These are phyloP conservation scores for Pichia sp. DNA, from an alignment of 1,139 yeast genomes.

Conservation along the genomic window DNA sequence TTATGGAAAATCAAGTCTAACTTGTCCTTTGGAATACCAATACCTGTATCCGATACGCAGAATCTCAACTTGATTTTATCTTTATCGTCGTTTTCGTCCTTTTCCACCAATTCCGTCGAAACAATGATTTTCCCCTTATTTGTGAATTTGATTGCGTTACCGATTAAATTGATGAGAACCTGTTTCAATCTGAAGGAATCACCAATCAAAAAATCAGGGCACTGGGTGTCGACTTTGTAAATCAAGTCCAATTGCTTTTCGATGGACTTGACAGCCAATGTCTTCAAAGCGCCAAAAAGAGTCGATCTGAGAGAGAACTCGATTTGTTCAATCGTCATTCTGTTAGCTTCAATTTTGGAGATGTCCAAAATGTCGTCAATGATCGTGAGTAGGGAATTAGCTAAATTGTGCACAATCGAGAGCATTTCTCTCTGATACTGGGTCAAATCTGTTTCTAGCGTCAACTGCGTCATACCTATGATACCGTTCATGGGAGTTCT, in stretches of 20 bases:
- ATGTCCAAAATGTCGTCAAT: conserved; percentile 87
- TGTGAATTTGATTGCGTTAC: conserved; percentile 83
- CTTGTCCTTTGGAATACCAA: conserved; percentile 79
- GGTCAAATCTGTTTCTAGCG: conserved; percentile 77
- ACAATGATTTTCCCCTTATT: conserved; percentile 70
- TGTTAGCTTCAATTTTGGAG: conserved; percentile 84
- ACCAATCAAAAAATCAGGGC: conserved; percentile 81
- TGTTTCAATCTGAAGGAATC: conserved; percentile 82
- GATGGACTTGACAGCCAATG: conserved; percentile 80
- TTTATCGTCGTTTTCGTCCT: conserved; percentile 16
- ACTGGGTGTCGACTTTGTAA: conserved; percentile 61
- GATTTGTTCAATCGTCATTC: conserved; percentile 87
- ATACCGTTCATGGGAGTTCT: conserved; percentile 92
- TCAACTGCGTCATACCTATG: conserved; percentile 85
- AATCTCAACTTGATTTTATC: conserved; percentile 67
- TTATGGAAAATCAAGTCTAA: conserved; percentile 79
- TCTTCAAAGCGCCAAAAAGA: conserved; percentile 80
- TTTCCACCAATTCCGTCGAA: conserved; percentile 45
- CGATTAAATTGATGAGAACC: conserved; percentile 74
- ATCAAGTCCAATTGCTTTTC: conserved; percentile 75
- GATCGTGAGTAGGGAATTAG: conserved; percentile 73
- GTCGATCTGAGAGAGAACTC: conserved; percentile 81
- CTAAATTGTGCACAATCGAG: conserved; percentile 77
- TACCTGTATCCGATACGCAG: conserved; percentile 85
- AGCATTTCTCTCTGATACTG: conserved; percentile 89